Conservation (phyloP, 2,329 filamentous ascomycete species). For the Aspergillus melleus region DNA sequence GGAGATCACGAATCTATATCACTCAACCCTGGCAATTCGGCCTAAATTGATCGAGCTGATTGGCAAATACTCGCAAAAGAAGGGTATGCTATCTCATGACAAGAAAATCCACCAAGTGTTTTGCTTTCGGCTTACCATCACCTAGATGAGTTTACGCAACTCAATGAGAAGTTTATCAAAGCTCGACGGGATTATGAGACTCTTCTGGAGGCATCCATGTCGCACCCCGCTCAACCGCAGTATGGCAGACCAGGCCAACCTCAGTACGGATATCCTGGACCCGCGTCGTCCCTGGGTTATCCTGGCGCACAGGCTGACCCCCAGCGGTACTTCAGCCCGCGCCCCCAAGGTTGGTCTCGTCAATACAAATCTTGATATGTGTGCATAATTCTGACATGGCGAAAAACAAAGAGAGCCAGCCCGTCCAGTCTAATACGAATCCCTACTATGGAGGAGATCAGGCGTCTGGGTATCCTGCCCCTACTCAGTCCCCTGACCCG, state of each 20-base stretch:
- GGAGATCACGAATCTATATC: constrained; percentile 88
- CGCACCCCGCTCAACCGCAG: constrained; percentile 77
- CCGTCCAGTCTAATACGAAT: constrained; percentile 50
- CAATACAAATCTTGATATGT: constrained; percentile 31
- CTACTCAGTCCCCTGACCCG: constrained; percentile 43
- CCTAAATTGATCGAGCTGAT: constrained; percentile 98
- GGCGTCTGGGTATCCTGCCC: constrained; percentile 41
- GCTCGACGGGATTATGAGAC: constrained; percentile 94
- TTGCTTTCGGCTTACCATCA: constrained; percentile 13
- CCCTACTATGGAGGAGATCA: constrained; percentile 67
- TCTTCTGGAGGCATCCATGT: constrained; percentile 94
- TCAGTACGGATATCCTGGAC: constrained; percentile 60
- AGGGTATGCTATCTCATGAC: constrained; percentile 61
- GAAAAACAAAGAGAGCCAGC: constrained; percentile 25
- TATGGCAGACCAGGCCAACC: constrained; percentile 64
- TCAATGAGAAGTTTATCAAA: constrained; percentile 99
- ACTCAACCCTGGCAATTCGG: constrained; percentile 88
- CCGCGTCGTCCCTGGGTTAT: constrained; percentile 32
- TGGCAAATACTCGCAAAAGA: constrained; percentile 98
- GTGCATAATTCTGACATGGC: constrained; percentile 20
- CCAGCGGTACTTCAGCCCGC: constrained; percentile 68
- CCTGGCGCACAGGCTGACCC: constrained; percentile 57
- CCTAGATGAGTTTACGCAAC: constrained; percentile 91
- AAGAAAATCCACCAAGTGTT: background rate
- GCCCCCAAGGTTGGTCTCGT: constrained; percentile 38